Evolutionary conservation across 2,329 filamentous ascomycete genomes (phyloP), one percentile per base, ranked within the genome.

Genomic region (Aspergillus puulaauensis): DNA sequence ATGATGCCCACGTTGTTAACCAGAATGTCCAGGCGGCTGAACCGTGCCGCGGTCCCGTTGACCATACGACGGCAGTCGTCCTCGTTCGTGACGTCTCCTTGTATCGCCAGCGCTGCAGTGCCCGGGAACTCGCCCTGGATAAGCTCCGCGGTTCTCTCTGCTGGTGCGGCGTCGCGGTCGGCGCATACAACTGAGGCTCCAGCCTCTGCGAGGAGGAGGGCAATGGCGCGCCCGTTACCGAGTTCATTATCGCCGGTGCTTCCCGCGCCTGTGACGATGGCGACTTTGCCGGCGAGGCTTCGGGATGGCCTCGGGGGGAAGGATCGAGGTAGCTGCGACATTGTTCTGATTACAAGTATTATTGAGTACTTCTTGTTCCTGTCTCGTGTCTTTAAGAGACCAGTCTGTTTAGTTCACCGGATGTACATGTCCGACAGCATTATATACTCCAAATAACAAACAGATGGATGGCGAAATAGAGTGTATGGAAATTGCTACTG

Each of bases 1-100:
- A 78, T 77, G 19, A 88, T 75, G 0, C 87, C 87, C 2, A 89
- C 86, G 56, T 84, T 85, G 66, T 89, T 89, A 37, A 89, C 75
- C 1, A 89, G 73, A 44, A 89, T 85, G 64, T 89, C 85, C 2
- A 89, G 61, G 2, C 82, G 74, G 0, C 84, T 84, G 61, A 82
- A 88, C 1, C 69, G 24, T 5, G 61, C 45, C 7, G 65, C 33
- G 0, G 85, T 79, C 0, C 68, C 56, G 0, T 76, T n/a, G 1
- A 74, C 67, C 2, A 74, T 70, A 1, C 58, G 61, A 49, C 80
- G 71, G 64, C 85, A 89, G 54, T 86, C 83, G 0, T 56, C 56
- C 15, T 79, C 75, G 1, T 71, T 69, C 0, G 83, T 86, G n/a
- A 88, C 83, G 61, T 89, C 82, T 2, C 76, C 83, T 49, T 52